Evolutionary conservation across 129 eudicot genomes (phyloP), one percentile per base, ranked within the genome.

Genomic region (Flaveria robusta): DNA sequence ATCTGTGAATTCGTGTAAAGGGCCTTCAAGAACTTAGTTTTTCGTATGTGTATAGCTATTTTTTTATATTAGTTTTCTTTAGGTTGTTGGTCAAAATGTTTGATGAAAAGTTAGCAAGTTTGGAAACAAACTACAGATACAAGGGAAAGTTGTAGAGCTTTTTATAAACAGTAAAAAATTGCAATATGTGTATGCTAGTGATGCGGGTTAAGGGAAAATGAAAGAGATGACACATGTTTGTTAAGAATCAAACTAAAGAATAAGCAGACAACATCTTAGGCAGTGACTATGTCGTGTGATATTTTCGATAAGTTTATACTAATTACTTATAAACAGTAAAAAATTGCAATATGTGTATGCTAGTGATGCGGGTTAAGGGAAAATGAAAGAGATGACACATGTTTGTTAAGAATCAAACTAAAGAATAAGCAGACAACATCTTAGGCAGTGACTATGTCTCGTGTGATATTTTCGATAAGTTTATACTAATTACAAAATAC

Each of bases 391-490:
- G 68, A 62, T 13, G 8, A 19, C 1, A 5, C 0, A 0, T 54
- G 2, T 18, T 18, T 12, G 19, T 62, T 62, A 62, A 24, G 19
- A 24, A 24, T 59, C 66, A 24, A 24, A 46, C 41, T 62, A 13
- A 8, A 34, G 24, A 31, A 7, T 0, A 27, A 27, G 31, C 4
- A 2, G 39, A 5, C 1, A 34, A 34, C 39, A 34, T 34, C 39
- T 46, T 46, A 46, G 67, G 67, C 14, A 24, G 47, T 79, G 11
- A 15, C 12, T 9, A 79, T 72, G 70, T 80, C 63, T 73, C 50
- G 54, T 59, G 47, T 68, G 50, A 85, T 87, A 92, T 68, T 84
- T 34, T 56, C 85, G 26, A 90, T 84, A 85, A 82, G 85, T 75
- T 49, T 85, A 68, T 78, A 47, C 22, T 83, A 76, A 56, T 74